Base-by-base conservation (phyloP, 306 rosid species). In the Morella rubra region DNA sequence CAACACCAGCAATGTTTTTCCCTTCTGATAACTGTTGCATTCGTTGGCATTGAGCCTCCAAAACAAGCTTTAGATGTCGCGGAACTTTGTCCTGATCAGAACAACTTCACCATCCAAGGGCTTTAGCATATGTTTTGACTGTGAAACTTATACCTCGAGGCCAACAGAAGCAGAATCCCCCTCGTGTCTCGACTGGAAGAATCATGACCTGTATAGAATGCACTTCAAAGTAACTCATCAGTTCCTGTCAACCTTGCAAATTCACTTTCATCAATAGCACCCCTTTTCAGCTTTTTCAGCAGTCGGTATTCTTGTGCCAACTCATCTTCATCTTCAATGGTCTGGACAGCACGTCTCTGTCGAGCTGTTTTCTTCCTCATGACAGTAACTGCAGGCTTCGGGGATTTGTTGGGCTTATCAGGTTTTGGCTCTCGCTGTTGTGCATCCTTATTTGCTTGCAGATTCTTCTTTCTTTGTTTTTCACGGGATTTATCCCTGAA, bases 321-420 rank as follows among this genome's bases (percentile, higher is more conserved):
- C 85, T 90, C 99, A 76, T 95, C 99, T 7, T 81, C 97, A 13
- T 95, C 97, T 87, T 89, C 97, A 66, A 84, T 53, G 79, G 92
- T 77, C 87, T 92, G 99, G 76, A 54, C 74, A 79, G 97, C 91
- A 41, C 97, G 97, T 78, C 99, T 88, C 84, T 92, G 97, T 83
- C 80, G 81, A 11, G 96, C 99, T 15, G 97, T 92, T 84, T 89
- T 89, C 91, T 95, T 92, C 86, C 85, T 86, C 83, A 71, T 80
- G 74, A 64, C 83, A 51, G 76, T 60, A 19, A 80, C 50, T 47
- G 81, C 69, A 59, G 74, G 73, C 51, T 82, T 82, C 8, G 80
- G 75, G 32, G 75, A 80, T 83, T 86, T 90, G 58, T 73, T 86
- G 64, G 46, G 73, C 50, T 85, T 93, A 53, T 85, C 71, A 44